Evolutionary conservation across 1,139 yeast genomes (phyloP).

Genomic region (Debaryomyces singareniensis): DNA sequence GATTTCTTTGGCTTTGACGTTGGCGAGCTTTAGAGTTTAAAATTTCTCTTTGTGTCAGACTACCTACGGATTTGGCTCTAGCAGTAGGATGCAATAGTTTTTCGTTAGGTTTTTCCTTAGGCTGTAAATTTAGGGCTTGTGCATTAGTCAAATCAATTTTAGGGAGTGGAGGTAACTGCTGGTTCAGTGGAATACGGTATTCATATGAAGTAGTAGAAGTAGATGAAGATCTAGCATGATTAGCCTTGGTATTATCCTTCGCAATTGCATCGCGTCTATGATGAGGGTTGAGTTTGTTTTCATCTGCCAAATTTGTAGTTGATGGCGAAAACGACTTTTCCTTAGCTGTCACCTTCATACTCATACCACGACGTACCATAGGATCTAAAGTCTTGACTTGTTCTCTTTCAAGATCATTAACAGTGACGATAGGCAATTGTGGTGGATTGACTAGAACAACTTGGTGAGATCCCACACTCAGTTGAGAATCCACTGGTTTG

Average conservation of each 20-base stretch:
- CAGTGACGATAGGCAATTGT: conserved; percentile 1
- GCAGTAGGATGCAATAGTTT: conserved; percentile 71
- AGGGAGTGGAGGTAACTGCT: conserved; percentile 48
- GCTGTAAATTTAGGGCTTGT: conserved; percentile 6
- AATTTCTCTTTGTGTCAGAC: conserved; percentile 63
- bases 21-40: conserved; percentile 12
- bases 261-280: conserved; percentile 5
- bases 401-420: conserved; percentile 9
- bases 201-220: conserved; percentile 18
- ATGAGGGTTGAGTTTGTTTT: conserved; percentile 5
- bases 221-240: conserved; percentile 28
- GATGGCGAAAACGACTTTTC: conserved; percentile 31
- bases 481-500: too few species aligned
- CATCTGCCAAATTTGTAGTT: conserved; percentile 3
- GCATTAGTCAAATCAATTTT: conserved; percentile 16
- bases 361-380: conserved; percentile 55
- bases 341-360: conserved; percentile 57
- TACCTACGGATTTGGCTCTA: conserved; percentile 81
- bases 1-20: too few species aligned
- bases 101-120: conserved; percentile 10
- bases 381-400: conserved; percentile 25
- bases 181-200: conserved; percentile 29
- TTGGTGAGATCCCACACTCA: conserved; percentile 13
- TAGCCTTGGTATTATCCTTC: conserved; percentile 6
- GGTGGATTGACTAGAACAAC: neutral